Evolutionary conservation across 2,329 filamentous ascomycete species (phyloP).

Genomic region (Purpureocillium lavendulum): DNA sequence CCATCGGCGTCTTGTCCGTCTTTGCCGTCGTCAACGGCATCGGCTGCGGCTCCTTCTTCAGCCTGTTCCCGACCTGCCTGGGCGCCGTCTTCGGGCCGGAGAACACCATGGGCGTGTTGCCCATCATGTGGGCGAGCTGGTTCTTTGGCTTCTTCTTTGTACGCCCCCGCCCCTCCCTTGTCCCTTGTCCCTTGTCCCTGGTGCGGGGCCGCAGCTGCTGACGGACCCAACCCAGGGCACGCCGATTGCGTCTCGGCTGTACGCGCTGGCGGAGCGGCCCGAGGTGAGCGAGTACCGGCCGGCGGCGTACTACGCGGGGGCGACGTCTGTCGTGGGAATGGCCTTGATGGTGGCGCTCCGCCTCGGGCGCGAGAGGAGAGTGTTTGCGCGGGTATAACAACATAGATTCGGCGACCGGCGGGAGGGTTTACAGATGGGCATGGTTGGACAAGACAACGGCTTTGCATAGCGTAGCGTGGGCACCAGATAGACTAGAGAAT

Average conservation of each 20-base stretch:
- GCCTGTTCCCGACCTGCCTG: constrained; percentile 14
- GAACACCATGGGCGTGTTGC: constrained; percentile 16
- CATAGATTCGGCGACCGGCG: too few species aligned
- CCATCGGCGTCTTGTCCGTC: constrained; percentile 11
- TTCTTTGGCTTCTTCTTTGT: constrained; percentile 19
- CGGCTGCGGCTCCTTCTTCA: constrained; percentile 20
- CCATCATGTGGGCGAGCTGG: constrained; percentile 18
- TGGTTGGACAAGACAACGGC: too few species aligned
- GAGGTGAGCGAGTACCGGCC: constrained; percentile 13
- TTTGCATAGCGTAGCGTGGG: too few species aligned
- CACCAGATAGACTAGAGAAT: not conserved
- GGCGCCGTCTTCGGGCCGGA: constrained; percentile 12
- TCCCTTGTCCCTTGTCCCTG: too few species aligned
- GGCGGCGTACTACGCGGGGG: constrained; percentile 18
- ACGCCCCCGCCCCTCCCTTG: constrained; percentile 1
- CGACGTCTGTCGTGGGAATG: constrained; percentile 13
- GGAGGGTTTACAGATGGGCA: too few species aligned
- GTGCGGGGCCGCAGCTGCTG: too few species aligned
- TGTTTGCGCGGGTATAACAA: constrained; percentile 6
- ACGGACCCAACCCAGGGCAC: constrained; percentile 12
- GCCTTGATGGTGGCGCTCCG: constrained; percentile 9
- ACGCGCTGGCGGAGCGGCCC: constrained; percentile 11
- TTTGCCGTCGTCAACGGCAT: constrained; percentile 18
- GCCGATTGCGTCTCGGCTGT: constrained; percentile 16
- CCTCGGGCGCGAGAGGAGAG: constrained; percentile 1